phyloP scores from a whole-genome alignment of 164 flowering plant genomes.

The Magnolia officinalis region DNA sequence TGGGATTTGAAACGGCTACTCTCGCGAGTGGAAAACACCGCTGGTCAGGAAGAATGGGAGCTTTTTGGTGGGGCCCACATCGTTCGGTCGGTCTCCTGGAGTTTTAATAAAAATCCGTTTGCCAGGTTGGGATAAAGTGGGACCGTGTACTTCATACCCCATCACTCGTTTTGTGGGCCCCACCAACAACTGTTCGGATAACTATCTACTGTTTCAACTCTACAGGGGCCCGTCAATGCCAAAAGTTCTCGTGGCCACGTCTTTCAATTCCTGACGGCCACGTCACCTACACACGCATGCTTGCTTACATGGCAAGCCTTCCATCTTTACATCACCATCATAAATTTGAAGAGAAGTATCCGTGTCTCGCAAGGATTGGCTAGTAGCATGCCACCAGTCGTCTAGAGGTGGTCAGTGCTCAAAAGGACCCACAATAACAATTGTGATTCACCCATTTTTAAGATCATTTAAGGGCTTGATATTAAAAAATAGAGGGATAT shows the following conservation, averaged over 20 bases:
- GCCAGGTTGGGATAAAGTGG: slow-evolving; percentile 6
- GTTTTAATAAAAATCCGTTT: too few species aligned
- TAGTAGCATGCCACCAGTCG: too few species aligned
- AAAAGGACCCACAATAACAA: too few species aligned
- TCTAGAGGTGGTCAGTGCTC: too few species aligned
- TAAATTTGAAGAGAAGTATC: neutral
- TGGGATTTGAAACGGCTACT: neutral
- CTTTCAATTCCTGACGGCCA: neutral
- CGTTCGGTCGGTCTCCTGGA: neutral
- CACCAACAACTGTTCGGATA: neutral
- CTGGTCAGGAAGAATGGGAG: neutral
- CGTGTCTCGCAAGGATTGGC: too few species aligned
- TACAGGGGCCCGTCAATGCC: neutral
- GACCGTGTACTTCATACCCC: neutral
- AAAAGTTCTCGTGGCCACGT: neutral
- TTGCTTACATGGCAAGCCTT: neutral
- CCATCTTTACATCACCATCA: neutral
- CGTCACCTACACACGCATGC: neutral
- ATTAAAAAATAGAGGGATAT: too few species aligned
- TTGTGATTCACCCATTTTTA: too few species aligned
- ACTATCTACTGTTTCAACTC: neutral
- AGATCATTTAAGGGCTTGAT: too few species aligned
- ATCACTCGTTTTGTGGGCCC: neutral
- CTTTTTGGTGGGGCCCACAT: slow-evolving; percentile 1
- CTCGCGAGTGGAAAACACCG: neutral